phyloP scores from a whole-genome alignment of 768 basidiomycete genomes.

The Rhodosporidiobolus odoratus region DNA sequence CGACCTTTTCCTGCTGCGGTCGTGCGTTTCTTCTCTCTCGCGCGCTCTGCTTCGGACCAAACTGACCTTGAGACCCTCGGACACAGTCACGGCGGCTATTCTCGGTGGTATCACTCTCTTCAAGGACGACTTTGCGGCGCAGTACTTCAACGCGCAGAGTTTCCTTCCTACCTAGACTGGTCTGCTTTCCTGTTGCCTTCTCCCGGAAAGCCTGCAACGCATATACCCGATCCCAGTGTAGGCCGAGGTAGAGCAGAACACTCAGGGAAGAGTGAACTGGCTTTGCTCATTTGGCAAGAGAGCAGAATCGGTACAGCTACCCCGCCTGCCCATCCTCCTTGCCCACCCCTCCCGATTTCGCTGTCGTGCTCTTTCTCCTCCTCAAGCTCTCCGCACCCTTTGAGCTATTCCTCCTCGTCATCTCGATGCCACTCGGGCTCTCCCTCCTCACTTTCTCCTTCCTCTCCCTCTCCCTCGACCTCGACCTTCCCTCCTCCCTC shows the following conservation, averaged over 20 bases:
- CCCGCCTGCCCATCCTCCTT: neutral
- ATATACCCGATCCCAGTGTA: too few species aligned
- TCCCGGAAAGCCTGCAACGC: too few species aligned
- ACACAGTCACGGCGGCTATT: constrained; percentile 9
- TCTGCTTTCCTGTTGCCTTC: neutral
- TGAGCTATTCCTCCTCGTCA: neutral
- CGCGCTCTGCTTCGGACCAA: neutral
- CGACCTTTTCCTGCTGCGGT: constrained; percentile 1
- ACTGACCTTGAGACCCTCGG: neutral
- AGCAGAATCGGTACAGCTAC: too few species aligned
- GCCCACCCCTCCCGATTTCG: neutral
- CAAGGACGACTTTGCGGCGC: constrained; percentile 30
- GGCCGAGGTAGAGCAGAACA: neutral
- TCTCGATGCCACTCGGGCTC: neutral
- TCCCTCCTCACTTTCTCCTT: neutral
- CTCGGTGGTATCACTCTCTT: constrained; percentile 20
- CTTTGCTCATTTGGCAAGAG: too few species aligned
- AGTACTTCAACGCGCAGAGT: neutral
- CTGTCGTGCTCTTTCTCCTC: neutral
- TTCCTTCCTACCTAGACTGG: constrained; percentile 5
- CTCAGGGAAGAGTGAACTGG: too few species aligned
- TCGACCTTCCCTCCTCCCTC: neutral
- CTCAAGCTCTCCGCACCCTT: neutral
- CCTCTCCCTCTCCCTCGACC: neutral
- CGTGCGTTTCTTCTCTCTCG: constrained; percentile 4